Evolutionary conservation across 2,329 filamentous ascomycete species (phyloP).

Genomic region (Aspergillus tamarii): DNA sequence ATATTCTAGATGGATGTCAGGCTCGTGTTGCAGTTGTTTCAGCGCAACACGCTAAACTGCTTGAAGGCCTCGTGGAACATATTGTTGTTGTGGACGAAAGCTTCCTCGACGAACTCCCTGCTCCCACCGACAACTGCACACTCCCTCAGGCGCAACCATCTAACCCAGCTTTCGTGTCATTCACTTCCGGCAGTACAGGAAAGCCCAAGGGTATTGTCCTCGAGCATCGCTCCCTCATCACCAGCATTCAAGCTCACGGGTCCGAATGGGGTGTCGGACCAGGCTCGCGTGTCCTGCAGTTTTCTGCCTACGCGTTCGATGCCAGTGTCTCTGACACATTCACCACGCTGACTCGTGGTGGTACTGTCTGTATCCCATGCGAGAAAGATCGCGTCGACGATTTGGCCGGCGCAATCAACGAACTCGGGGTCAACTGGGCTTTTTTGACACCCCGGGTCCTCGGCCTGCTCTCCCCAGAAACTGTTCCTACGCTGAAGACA

Average conservation of each 20-base stretch:
- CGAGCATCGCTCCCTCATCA: neutral
- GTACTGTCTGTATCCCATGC: conserved; percentile 1
- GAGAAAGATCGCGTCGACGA: conserved; percentile 2
- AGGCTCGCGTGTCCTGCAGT: conserved; percentile 7
- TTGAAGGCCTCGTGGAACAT: neutral
- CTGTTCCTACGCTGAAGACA: neutral
- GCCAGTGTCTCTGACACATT: conserved; percentile 4
- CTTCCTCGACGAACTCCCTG: conserved; percentile 11
- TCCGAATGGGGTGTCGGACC: neutral
- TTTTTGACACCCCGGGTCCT: conserved; percentile 6
- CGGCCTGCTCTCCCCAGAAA: neutral
- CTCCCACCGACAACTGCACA: neutral
- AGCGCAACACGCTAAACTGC: neutral
- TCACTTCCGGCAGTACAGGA: conserved; percentile 8
- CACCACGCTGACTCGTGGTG: conserved; percentile 3
- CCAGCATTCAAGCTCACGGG: neutral
- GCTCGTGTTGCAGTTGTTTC: neutral
- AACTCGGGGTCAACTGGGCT: neutral
- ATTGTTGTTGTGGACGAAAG: neutral
- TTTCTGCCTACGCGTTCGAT: conserved; percentile 3
- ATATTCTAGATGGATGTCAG: neutral
- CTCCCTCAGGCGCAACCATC: neutral
- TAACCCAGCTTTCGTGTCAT: neutral
- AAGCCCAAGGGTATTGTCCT: conserved; percentile 7
- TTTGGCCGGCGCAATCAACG: neutral